Conservation (phyloP, 1,139 yeast genomes). For the Magnusiomyces sp. region DNA sequence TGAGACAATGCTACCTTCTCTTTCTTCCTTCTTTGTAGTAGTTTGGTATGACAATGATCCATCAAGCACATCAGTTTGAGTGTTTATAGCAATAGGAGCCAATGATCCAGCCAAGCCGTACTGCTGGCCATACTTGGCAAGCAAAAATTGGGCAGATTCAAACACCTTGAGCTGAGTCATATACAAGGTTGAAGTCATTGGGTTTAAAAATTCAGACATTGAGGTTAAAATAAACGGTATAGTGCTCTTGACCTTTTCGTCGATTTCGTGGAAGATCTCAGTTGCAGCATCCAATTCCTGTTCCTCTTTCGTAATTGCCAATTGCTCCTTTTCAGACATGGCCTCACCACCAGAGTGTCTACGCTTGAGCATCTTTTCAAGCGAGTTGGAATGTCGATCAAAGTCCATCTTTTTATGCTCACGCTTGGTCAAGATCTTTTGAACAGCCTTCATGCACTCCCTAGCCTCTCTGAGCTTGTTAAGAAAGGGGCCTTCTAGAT, state of each 20-base stretch:
- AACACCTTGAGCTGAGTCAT: constrained; percentile 25
- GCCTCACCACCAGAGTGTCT: constrained; percentile 11
- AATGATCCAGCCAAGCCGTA: constrained; percentile 21
- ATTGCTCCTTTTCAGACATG: constrained; percentile 28
- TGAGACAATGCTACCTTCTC: too few relatives aligned
- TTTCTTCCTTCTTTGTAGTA: too few relatives aligned
- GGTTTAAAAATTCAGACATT: constrained; percentile 45
- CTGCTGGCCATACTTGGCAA: constrained; percentile 23
- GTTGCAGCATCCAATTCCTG: constrained; percentile 27
- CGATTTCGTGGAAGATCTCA: constrained; percentile 33
- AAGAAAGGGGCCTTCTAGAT: constrained; percentile 22
- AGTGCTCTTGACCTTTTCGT: constrained; percentile 35
- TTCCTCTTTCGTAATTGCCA: constrained; percentile 24
- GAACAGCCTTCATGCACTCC: constrained; percentile 35
- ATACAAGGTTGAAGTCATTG: constrained; percentile 28
- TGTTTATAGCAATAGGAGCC: not conserved
- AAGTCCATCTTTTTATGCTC: constrained; percentile 40
- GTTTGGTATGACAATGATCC: too few relatives aligned
- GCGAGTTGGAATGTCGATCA: constrained; percentile 36
- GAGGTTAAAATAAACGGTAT: constrained; percentile 43
- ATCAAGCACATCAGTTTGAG: too few relatives aligned
- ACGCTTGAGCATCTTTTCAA: constrained; percentile 40
- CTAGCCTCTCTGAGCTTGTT: constrained; percentile 33
- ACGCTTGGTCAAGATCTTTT: constrained; percentile 42
- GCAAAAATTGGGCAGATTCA: constrained; percentile 20